phyloP scores from a whole-genome alignment of 2,329 filamentous ascomycete genomes.

The Paraphaeosphaeria minitans region DNA sequence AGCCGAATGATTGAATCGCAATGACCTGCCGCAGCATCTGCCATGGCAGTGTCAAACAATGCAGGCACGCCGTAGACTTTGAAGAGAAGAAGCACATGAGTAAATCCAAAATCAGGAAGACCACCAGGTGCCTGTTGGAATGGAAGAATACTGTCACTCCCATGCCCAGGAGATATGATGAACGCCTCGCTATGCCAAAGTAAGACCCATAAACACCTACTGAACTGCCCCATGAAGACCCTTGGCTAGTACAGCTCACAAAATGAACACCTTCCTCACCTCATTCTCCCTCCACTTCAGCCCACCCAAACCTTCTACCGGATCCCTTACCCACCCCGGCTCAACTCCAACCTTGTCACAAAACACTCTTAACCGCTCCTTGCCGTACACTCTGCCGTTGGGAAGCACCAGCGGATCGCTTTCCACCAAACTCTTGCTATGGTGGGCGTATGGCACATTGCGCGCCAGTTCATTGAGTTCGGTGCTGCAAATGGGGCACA shows the following conservation, averaged over 20 bases:
- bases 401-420: conserved; percentile 84
- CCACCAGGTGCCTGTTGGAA: neutral
- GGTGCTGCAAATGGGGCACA: conserved; percentile 95
- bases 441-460: conserved; percentile 90
- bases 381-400: conserved; percentile 84
- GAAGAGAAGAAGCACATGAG: too few species aligned
- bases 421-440: conserved; percentile 92
- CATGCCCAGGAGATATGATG: neutral
- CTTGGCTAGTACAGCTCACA: conserved; percentile 52
- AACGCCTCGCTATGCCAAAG: conserved; percentile 17
- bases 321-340: conserved; percentile 73
- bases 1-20: too few species aligned
- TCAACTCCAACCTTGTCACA: conserved; percentile 78
- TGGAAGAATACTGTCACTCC: neutral
- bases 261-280: conserved; percentile 90
- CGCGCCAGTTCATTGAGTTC: conserved; percentile 91
- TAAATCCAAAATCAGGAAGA: neutral
- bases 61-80: neutral
- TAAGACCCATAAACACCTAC: neutral
- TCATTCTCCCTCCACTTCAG: conserved; percentile 54
- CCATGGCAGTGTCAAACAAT: neutral
- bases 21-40: neutral
- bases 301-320: conserved; percentile 66
- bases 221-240: conserved; percentile 1
- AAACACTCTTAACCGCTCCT: conserved; percentile 73